Conservation (phyloP, 352 stramenopile genomes). For the Globisporangium irregulare region DNA sequence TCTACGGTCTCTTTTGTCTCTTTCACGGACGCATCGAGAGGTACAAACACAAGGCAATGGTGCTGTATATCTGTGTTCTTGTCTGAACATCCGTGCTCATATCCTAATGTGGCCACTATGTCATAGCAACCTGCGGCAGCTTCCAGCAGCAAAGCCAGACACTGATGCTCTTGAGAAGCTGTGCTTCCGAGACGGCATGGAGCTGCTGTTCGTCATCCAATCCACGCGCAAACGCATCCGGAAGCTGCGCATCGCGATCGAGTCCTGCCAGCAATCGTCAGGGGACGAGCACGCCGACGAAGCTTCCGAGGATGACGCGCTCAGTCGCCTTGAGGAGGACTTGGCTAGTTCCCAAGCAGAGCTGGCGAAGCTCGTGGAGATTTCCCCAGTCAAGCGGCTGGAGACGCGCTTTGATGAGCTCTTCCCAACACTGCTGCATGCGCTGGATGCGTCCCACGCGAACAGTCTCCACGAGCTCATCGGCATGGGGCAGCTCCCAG, state of each 20-base stretch:
- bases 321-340: constrained; percentile 12
- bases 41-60: constrained; percentile 2
- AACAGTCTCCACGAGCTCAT: constrained; percentile 43
- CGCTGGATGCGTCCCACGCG: constrained; percentile 28
- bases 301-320: neutral
- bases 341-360: constrained; percentile 16
- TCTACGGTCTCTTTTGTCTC: constrained; percentile 53
- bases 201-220: constrained; percentile 40
- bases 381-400: constrained; percentile 31
- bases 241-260: constrained; percentile 35
- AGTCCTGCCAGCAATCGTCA: constrained; percentile 20
- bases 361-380: constrained; percentile 26
- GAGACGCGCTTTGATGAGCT: constrained; percentile 25
- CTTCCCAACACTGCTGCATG: constrained; percentile 41
- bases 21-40: constrained; percentile 54
- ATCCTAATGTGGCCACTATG: neutral
- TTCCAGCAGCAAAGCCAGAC: neutral
- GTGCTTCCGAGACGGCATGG: constrained; percentile 43
- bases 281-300: constrained; percentile 9
- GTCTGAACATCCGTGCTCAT: neutral
- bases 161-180: neutral
- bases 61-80: neutral
- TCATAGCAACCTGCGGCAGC: constrained; percentile 20
- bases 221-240: constrained; percentile 35
- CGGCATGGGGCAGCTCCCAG: constrained; percentile 43